Base-by-base conservation (phyloP, 371 early-diverging fungal species). In the Mucor ambiguus region DNA sequence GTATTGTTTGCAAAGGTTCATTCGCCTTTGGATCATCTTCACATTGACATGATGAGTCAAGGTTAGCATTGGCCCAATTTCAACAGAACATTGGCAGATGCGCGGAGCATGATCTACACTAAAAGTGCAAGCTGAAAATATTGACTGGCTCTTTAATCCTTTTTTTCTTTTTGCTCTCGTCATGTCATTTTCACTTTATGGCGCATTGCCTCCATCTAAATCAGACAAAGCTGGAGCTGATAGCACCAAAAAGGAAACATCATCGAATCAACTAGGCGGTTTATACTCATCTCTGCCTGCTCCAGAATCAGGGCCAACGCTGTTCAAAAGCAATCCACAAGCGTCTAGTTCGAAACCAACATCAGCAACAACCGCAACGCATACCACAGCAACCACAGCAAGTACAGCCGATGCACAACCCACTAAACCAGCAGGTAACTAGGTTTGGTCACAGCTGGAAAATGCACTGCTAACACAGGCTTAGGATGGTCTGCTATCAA, bases 401-500 rank as follows among this genome's bases (percentile, higher is more conserved):
- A 22, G 32, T 10, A 11, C 58, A 20, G 12, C 57, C 24, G 35
- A 59, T 49, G 26, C 46, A 1, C 12, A 52, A 33, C 22, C 60
- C 11, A n/a, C 46, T 26, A 29, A 61, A 38, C 58, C 61, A 54
- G 33, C 64, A 58, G 68, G 70, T 60, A 44, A 61, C 43, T 14
- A 26, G 28, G 10, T 16, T 16, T 46, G 22, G 9, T 20, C 10
- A 9, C 12, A 49, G 4, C 0, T 49, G 24, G 12, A 35, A 33
- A 10, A 49, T 49, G 12, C 10, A 24, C 1, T 26, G 11, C 10
- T 26, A 28, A 16, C 9, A 16, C 16, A 4, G 5, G 28, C 24
- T 30, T 66, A 77, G 83, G 83, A 14, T 83, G 83, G 83, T 75
- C 81, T 11, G 68, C 75, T 14, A 65, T 70, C 63, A 71, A 69